Conservation (phyloP, 495 filamentous ascomycete species). For the Lophiostoma macrostomum region DNA sequence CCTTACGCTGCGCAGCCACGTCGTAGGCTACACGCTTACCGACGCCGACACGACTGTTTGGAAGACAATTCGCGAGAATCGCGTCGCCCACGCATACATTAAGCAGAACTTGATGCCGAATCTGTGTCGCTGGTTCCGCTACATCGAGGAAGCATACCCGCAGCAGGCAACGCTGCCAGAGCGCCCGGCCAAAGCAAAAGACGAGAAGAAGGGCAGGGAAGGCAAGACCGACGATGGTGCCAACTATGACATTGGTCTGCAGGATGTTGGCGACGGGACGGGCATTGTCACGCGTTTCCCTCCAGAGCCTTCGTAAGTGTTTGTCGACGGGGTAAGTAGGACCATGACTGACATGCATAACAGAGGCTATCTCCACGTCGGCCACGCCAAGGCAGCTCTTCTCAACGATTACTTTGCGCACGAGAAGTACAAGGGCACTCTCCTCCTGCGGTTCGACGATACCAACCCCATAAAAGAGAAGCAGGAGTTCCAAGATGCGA, state of each 20-base stretch:
- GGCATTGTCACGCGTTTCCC: constrained; percentile 93
- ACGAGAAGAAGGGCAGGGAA: constrained; percentile 59
- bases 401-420: constrained; percentile 94
- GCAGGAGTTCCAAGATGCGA: constrained; percentile 85
- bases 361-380: constrained; percentile 87
- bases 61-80: constrained; percentile 80
- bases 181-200: constrained; percentile 53
- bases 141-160: constrained; percentile 75
- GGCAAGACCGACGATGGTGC: constrained; percentile 74
- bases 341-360: constrained; percentile 10
- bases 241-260: constrained; percentile 86
- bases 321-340: background rate
- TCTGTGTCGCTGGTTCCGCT: constrained; percentile 83
- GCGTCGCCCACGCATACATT: constrained; percentile 75
- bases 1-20: constrained; percentile 78
- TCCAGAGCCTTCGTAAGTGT: constrained; percentile 83
- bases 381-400: constrained; percentile 88
- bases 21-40: constrained; percentile 77
- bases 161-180: constrained; percentile 43
- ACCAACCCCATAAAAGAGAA: constrained; percentile 94
- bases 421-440: constrained; percentile 76
- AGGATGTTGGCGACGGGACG: constrained; percentile 69
- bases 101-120: constrained; percentile 76
- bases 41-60: constrained; percentile 79
- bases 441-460: constrained; percentile 85